Evolutionary conservation across 1,284 basidiomycete genomes (phyloP), one percentile per base, ranked within the genome.

Genomic region (Vanrija pseudolonga): DNA sequence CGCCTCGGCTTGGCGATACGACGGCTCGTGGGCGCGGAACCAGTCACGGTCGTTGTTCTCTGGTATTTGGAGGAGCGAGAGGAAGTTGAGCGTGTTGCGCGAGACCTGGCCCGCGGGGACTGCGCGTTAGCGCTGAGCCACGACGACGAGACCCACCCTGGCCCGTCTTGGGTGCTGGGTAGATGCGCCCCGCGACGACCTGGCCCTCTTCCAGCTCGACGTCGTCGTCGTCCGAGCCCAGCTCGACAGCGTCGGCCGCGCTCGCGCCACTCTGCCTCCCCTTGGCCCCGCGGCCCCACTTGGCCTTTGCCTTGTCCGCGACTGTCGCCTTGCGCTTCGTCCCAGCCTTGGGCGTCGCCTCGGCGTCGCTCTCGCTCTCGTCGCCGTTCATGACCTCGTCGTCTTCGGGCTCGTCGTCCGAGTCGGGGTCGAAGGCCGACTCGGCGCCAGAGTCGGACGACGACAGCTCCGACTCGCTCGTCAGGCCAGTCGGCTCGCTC

Each of bases 51-150:
- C 89, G 59, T 96, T 96, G 63, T 83, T 85, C 47, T 83, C 80
- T 2, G 89, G 88, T 60, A 89, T 83, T 65, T 81, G 80, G 44
- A 96, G 77, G 45, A 86, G 80, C 6, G 67, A 73, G 56, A 95
- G 74, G 69, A 95, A 95, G 65, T 88, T 77, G 28, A 96, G 72
- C 2, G 88, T 89, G 65, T 94, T 92, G 61, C 84, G 79, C 2
- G 90, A 94, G 67, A 96, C 85, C 67, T 86, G 85, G 3, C 92
- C 92, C 6, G 88, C 81, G 0, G 90, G 87, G 0, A 90, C 92
- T 90, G 63, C 6, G 53, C 49, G 56, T 43, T 9, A 61, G 56
- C 45, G 17, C n/a, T 18, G 6, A 37, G 8, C 15, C 26, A 28
- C 36, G 1, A 48, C 7, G 26, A 5, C 37, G 11, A 4, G 18